phyloP scores from a whole-genome alignment of 345 rosid genomes.

The Moricandia moricandioides region DNA sequence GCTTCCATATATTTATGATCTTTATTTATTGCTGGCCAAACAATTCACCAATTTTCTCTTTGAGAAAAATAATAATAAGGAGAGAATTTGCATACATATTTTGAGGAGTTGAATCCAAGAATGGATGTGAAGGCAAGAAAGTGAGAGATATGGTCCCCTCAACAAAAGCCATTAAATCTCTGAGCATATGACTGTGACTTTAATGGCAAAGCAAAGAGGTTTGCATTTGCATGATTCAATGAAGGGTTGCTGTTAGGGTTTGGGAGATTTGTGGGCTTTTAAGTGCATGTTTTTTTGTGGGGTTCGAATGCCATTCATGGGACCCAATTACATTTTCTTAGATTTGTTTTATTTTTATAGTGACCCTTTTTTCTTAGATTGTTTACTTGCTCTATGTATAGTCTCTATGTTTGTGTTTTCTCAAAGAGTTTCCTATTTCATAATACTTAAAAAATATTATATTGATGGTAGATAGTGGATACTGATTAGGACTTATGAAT shows the following conservation, averaged over 20 bases:
- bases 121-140: conserved; percentile 37
- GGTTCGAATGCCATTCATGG: conserved; percentile 25
- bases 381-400: too few relatives aligned
- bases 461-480: not conserved
- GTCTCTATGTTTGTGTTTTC: not conserved
- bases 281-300: conserved; percentile 35
- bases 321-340: conserved; percentile 27
- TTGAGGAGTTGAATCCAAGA: conserved; percentile 36
- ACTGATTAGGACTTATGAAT: not conserved
- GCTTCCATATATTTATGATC: conserved; percentile 29
- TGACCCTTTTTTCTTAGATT: not conserved
- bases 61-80: not conserved
- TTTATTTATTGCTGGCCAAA: conserved; percentile 29
- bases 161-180: conserved; percentile 40
- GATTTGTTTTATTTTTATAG: not conserved
- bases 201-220: conserved; percentile 40
- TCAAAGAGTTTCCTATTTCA: not conserved
- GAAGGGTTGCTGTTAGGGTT: conserved; percentile 44
- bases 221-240: conserved; percentile 40
- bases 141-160: conserved; percentile 41
- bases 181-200: conserved; percentile 44
- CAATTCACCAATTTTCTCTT: conserved; percentile 19
- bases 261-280: conserved; percentile 38
- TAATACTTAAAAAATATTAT: not conserved
- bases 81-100: conserved; percentile 10